Base-by-base conservation (phyloP, 202 grass and related monocot genomes). In the Zizania palustris region DNA sequence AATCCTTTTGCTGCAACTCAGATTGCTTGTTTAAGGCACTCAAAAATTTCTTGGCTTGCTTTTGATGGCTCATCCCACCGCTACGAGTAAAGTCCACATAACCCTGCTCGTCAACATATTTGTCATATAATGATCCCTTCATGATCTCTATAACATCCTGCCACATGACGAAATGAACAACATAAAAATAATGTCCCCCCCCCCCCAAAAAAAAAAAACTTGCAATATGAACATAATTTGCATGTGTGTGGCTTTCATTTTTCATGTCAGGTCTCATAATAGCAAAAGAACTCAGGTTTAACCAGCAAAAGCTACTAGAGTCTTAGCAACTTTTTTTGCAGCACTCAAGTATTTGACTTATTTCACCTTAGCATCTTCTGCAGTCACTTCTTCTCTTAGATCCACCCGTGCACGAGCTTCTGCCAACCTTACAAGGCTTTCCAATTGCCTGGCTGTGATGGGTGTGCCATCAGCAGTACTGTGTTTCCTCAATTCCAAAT, bases 351-450 rank as follows among this genome's bases (percentile, higher is more conserved):
- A 60, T 14, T 74, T 21, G 4, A 34, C 4, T 38, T 59, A 39
- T 76, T 78, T 76, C 77, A 98, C 95, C 50, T 88, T 11, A 12
- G 95, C 95, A 81, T 98, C 95, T 77, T 92, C 51, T 80, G 19
- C 33, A 16, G 91, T 94, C 58, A 98, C 81, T 98, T 90, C 91
- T 54, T 88, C 87, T 83, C 95, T 88, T 63, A 98, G 87, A 88
- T 94, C 95, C 49, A 98, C 83, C 14, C 95, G 85, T 67, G 95
- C 95, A 61, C 91, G 91, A 71, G 95, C 95, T 83, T 94, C 95
- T 68, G 91, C 91, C 68, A 98, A 90, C 65, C 95, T 92, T 28
- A 94, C 91, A 28, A 98, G 88, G 82, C 91, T 98, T 82, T 98
- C 95, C 56, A 94, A 70, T 58, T 98, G 95, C 50, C 95, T 90